These are phyloP conservation scores for Epichloe brachyelytri DNA, from an alignment of 2,329 filamentous ascomycete genomes.

Conservation along the genomic window DNA sequence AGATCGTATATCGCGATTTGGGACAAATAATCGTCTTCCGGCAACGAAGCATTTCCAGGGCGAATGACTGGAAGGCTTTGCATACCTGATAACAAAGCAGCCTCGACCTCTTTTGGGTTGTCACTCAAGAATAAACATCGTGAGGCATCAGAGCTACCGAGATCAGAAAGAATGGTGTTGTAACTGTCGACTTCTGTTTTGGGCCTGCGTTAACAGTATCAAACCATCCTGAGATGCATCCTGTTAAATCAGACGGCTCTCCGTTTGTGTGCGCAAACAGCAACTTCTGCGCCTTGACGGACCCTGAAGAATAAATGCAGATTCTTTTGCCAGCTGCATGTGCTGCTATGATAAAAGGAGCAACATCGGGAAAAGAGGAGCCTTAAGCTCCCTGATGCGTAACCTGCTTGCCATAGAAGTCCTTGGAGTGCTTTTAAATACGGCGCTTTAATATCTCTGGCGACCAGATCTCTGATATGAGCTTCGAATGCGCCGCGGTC, in stretches of 20 bases:
- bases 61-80: constrained; percentile 48
- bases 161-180: constrained; percentile 40
- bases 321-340: constrained; percentile 41
- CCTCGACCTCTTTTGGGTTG: constrained; percentile 57
- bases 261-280: constrained; percentile 57
- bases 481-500: constrained; percentile 47
- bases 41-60: constrained; percentile 56
- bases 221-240: constrained; percentile 53
- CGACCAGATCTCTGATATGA: constrained; percentile 59
- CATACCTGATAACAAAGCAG: constrained; percentile 51
- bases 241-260: constrained; percentile 44
- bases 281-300: constrained; percentile 67
- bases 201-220: constrained; percentile 70
- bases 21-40: constrained; percentile 30
- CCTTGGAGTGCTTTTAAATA: constrained; percentile 73
- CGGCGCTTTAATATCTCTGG: constrained; percentile 58
- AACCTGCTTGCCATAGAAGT: constrained; percentile 65
- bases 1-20: constrained; percentile 23
- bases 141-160: constrained; percentile 29
- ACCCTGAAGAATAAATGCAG: constrained; percentile 73
- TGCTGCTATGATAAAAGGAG: constrained; percentile 49
- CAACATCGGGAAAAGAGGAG: constrained; percentile 65
- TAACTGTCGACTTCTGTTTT: constrained; percentile 56
- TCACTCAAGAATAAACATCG: constrained; percentile 72
- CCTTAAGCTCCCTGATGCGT: constrained; percentile 53